Base-by-base conservation (phyloP, 2,329 filamentous ascomycete genomes). In the Aspergillus sp. region DNA sequence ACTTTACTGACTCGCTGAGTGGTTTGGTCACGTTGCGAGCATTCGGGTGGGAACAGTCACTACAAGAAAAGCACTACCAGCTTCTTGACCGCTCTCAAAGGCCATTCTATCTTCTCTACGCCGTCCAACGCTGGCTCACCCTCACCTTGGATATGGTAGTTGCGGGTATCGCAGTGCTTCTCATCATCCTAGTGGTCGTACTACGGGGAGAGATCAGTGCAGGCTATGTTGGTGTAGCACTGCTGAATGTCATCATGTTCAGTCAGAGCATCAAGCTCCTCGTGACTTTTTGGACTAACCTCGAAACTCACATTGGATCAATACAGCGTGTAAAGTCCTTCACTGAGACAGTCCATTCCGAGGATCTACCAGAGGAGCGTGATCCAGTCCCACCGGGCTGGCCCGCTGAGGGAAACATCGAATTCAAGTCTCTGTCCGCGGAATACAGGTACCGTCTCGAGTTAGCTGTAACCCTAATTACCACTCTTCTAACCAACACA, bases 291-390 rank as follows among this genome's bases (percentile, higher is more conserved):
- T 86, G 83, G 83, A 86, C 83, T 0, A 76, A 77, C 42, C 71
- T 86, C 15, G 84, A 87, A 62, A 86, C 83, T 0, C 78, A 80
- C 39, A 79, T 87, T 45, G 84, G 84, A 7, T 83, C 83, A 9
- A 77, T 87, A 8, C 75, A 79, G 4, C 76, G 84, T 20, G 76
- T 86, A 60, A 82, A 81, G 65, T 75, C 77, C n/a, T 85, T 85
- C 60, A 76, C 75, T 1, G 72, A 75, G 6, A 75, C 72, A 30
- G 76, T 78, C 1, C 64, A 74, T 9, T 74, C 73, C 2, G 81
- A 83, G 61, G 73, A 82, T 47, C 68, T 69, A 45, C 66, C 67
- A 6, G 67, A 63, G 2, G 80, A 84, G 61, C 70, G 75, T 41
- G 64, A 69, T 12, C 63, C 65, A 4, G 70, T 75, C 4, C 75